Evolutionary conservation across 805 yeast genomes (phyloP), one percentile per base, ranked within the genome.

Genomic region (Starmerella kuoi): DNA sequence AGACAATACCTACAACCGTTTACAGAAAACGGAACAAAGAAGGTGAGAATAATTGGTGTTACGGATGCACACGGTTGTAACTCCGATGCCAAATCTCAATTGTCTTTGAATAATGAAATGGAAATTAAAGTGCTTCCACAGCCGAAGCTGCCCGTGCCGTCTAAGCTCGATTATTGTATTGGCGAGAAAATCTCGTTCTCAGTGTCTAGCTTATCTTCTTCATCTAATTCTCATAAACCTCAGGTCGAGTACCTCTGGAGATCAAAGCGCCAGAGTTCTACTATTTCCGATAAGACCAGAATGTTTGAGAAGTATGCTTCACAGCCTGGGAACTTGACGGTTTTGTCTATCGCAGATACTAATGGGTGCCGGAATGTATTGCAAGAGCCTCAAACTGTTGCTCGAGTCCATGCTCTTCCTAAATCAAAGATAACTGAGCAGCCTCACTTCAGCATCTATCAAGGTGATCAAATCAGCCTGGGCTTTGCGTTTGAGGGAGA

Each of bases 401-500:
- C 69, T 12, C 54, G 51, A 0, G 62, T 76, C 18, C 80, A 74
- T 49, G 72, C 69, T n/a, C 64, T 73, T 28, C 83, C 83, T 22
- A 78, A 94, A 0, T 95, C 88, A 14, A 86, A 79, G 45, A 77
- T 88, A 14, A 73, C 79, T 20, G 82, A 79, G 26, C 40, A 45
- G 53, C 94, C 95, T n/a, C 73, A 78, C 42, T 87, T 78, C 55
- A 88, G 84, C 59, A 82, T 91, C 33, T 94, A 86, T 55, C 94
- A 85, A 57, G 98, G 97, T 36, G 98, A 91, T 51, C 83, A 81
- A 55, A 87, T 93, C 1, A 95, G 86, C 57, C 76, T 91, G 37
- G 72, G 72, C 2, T 88, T 91, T 62, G 71, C 75, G 18, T 82
- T 91, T 55, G 72, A 73, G 26, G 98, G 98, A 14, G 73, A 77